Evolutionary conservation across 2,329 filamentous ascomycete species (phyloP), one percentile per base, ranked within the genome.

Genomic region (Didymella pinodella): DNA sequence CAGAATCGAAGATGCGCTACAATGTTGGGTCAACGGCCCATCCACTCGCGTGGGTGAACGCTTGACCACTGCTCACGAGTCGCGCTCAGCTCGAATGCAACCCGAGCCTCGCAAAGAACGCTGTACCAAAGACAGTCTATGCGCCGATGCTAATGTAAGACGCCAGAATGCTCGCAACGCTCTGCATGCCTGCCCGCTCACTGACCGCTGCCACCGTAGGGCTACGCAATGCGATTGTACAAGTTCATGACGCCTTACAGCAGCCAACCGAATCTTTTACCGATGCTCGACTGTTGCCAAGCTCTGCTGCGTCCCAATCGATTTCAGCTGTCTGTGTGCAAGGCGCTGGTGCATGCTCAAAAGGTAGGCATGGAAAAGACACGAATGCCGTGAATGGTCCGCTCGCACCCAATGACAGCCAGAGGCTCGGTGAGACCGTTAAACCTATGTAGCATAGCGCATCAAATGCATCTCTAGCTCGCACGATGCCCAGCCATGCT

Each of bases 31-130:
- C 43, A 53, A 53, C 38, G 55, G 55, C 26, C 16, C 31, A 53
- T 38, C 44, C 55, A 48, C 45, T 45, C 34, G 26, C 7, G n/a
- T 53, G 49, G 55, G 49, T 41, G 49, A 58, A 58, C 49, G n/a
- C 28, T 32, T 58, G 49, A 32, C 26, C 45, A 36, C 36, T 58
- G 49, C 44, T 57, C 48, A 36, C 16, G 38, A 41, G 20, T 41
- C 38, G 38, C 18, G 43, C 28, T 58, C 49, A 57, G 54, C 54
- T 57, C 31, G 22, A 20, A 38, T 29, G 54, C 20, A 38, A n/a
- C 28, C 40, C 28, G 29, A 36, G 18, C n/a, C 22, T 28, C 40
- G 20, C 29, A 29, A 43, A 53, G 51, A 16, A 41, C 18, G 38
- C 38, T 14, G 20, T 25, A 22, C 18, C 20, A 12, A 25, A 41